phyloP scores from a whole-genome alignment of 164 flowering plant genomes.

The Kingdonia uniflora region DNA sequence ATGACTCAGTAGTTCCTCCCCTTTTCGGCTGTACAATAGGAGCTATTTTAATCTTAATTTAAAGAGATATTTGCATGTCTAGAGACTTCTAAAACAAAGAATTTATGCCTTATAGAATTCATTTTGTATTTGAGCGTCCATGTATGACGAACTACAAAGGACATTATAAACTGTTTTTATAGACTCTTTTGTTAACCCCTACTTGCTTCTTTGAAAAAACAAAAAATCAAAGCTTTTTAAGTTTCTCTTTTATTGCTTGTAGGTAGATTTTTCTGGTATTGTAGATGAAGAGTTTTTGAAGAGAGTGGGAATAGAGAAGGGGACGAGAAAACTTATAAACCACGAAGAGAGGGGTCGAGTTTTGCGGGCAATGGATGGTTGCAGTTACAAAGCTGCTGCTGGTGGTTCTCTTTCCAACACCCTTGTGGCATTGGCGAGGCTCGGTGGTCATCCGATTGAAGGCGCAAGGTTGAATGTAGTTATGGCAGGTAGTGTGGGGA shows the following conservation, averaged over 20 bases:
- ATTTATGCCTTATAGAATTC: too few species aligned
- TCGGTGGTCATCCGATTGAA: constrained; percentile 47
- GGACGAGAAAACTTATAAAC: constrained; percentile 76
- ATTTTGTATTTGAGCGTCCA: too few species aligned
- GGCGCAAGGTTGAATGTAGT: constrained; percentile 63
- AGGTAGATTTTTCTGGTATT: constrained; percentile 96
- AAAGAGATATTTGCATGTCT: too few species aligned
- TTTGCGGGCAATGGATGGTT: constrained; percentile 92
- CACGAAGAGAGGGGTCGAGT: constrained; percentile 93
- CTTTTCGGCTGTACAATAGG: too few species aligned
- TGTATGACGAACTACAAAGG: too few species aligned
- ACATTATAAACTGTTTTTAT: too few species aligned
- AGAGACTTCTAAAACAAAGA: too few species aligned
- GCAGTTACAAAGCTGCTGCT: constrained; percentile 97
- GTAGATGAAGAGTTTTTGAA: constrained; percentile 70
- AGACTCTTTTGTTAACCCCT: too few species aligned
- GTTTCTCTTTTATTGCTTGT: constrained; percentile 7
- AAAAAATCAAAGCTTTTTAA: too few species aligned
- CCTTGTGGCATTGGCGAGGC: constrained; percentile 86
- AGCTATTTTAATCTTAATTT: too few species aligned
- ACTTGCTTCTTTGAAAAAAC: too few species aligned
- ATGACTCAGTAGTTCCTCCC: too few species aligned
- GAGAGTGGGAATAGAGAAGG: constrained; percentile 72
- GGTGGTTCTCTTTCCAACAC: constrained; percentile 95
- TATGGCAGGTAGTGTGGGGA: constrained; percentile 88